Conservation (phyloP, 371 early-diverging fungal genomes). For the Mortierella sp. region DNA sequence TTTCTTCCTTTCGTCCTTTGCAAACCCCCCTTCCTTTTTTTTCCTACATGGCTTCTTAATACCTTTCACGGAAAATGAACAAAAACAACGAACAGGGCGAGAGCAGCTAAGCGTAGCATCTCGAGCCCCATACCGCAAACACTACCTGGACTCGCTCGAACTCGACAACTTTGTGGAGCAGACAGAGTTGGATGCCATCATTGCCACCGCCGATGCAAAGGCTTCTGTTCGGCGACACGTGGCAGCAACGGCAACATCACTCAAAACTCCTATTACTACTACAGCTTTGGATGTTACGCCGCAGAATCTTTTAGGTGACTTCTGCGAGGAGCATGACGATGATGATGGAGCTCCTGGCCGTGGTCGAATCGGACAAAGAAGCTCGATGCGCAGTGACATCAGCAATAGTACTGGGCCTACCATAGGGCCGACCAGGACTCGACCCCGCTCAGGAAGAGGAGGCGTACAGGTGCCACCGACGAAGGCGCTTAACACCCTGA, state of each 20-base stretch:
- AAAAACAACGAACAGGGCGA: background rate
- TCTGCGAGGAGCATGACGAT: background rate
- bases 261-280: background rate
- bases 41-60: background rate
- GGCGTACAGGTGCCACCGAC: background rate
- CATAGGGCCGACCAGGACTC: background rate
- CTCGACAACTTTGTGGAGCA: conserved; percentile 69
- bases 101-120: conserved; percentile 8
- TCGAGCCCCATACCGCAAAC: conserved; percentile 56
- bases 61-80: background rate
- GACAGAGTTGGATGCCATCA: conserved; percentile 65
- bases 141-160: conserved; percentile 71
- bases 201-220: conserved; percentile 60
- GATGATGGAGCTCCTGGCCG: background rate
- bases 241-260: background rate
- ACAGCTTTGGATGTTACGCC: background rate
- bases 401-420: background rate
- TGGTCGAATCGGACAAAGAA: background rate
- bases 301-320: no score
- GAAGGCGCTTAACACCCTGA: conserved; percentile 1
- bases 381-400: background rate
- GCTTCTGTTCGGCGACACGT: conserved; percentile 16
- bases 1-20: no score
- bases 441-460: background rate
- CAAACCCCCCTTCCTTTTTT: background rate